phyloP scores from a whole-genome alignment of 352 stramenopile species.

The Phytophthora aleatoria region DNA sequence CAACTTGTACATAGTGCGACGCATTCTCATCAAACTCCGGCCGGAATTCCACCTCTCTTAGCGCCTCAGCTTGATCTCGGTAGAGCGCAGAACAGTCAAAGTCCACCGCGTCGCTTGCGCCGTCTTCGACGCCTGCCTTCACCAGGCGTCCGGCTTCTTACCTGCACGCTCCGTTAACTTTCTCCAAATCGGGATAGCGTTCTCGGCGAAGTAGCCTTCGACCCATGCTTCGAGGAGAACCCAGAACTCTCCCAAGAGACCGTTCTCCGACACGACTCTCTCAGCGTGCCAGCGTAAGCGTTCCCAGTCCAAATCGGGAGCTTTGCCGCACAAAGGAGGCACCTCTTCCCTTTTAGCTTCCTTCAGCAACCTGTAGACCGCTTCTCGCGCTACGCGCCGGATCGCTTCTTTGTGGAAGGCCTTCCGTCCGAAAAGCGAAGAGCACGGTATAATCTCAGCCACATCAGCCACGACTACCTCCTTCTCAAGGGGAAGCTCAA shows the following conservation, averaged over 20 bases:
- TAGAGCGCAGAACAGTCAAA: constrained; percentile 5
- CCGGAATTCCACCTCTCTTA: too few relatives aligned
- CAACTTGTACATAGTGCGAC: neutral
- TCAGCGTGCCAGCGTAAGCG: neutral
- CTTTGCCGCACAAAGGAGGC: too few relatives aligned
- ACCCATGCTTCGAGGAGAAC: neutral
- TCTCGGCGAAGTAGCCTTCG: neutral
- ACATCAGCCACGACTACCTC: too few relatives aligned
- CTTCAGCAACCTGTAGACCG: neutral
- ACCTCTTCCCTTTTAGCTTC: neutral
- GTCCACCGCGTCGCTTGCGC: neutral
- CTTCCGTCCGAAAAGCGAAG: too few relatives aligned
- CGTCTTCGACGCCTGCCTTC: neutral
- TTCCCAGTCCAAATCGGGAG: neutral
- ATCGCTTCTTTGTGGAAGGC: neutral
- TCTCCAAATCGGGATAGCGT: neutral
- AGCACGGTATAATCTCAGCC: too few relatives aligned
- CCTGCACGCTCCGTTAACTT: neutral
- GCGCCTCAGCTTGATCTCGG: too few relatives aligned
- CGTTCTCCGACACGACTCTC: neutral
- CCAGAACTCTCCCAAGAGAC: neutral
- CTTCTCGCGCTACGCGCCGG: neutral
- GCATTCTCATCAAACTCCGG: neutral
- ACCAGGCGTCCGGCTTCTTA: neutral
- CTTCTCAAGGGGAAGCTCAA: too few relatives aligned